Percentiles rank a stretch among this genome's conserved stretches.
phyloP scores from a whole-genome alignment of 2,329 filamentous ascomycete genomes.

The Trichoderma oligosporum region DNA sequence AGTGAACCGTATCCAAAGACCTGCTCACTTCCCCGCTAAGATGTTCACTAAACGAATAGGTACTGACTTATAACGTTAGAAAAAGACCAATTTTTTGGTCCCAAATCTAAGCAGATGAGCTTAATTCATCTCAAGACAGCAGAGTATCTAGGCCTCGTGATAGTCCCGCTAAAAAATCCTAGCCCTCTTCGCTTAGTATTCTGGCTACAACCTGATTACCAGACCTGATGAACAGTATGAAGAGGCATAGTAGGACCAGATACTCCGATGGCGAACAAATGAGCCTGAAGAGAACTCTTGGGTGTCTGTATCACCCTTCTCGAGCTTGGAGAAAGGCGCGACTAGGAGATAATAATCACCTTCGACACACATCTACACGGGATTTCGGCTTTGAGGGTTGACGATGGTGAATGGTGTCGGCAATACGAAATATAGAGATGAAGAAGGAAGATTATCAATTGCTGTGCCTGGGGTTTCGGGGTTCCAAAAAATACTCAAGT shows the following conservation, averaged over 20 bases:
- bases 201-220: conserved; percentile 1
- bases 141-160: conserved; percentile 5
- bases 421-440: neutral
- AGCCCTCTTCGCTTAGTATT: conserved; percentile 10
- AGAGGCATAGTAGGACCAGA: conserved; percentile 3
- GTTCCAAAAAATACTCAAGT: no score
- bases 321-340: neutral
- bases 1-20: conserved; percentile 11
- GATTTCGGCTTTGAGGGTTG: neutral
- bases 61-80: neutral
- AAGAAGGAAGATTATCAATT: neutral
- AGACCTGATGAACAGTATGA: no score
- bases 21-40: neutral
- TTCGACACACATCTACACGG: conserved; percentile 1
- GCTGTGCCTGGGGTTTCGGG: no score
- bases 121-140: conserved; percentile 7
- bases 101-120: conserved; percentile 10
- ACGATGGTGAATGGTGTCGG: neutral
- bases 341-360: neutral
- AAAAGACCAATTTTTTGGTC: conserved; percentile 1
- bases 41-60: conserved; percentile 8
- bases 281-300: conserved; percentile 8
- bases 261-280: neutral
- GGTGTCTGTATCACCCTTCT: conserved; percentile 2
- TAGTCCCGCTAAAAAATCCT: neutral